phyloP scores from a whole-genome alignment of 2,329 filamentous ascomycete species.

The Scedosporium boydii region DNA sequence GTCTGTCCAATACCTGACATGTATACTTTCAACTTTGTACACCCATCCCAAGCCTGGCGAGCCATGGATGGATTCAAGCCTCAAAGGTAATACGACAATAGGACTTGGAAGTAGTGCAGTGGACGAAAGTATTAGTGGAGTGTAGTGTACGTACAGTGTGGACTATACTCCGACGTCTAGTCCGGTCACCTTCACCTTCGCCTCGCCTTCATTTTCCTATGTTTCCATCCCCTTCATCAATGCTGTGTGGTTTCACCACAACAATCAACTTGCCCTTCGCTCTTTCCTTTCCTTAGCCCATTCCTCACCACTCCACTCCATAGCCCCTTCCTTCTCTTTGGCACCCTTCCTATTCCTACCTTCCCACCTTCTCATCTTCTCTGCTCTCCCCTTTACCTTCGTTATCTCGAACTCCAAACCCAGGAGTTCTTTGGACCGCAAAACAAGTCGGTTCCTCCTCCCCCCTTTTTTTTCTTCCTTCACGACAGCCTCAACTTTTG shows the following conservation, averaged over 20 bases:
- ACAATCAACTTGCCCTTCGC: slow-evolving; percentile 1
- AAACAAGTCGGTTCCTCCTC: neutral
- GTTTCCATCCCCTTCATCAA: neutral
- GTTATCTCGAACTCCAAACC: neutral
- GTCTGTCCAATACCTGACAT: too few species aligned
- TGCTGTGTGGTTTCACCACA: slow-evolving; percentile 1
- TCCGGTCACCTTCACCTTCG: neutral
- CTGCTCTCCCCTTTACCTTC: neutral
- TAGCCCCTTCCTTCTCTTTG: slow-evolving; percentile 1
- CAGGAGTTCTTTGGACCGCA: neutral
- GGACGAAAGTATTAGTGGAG: neutral
- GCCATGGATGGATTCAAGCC: too few species aligned
- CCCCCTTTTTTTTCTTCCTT: neutral
- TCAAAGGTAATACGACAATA: too few species aligned
- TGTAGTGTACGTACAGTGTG: neutral
- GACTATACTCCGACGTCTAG: neutral
- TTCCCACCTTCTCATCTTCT: neutral
- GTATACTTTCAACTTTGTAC: neutral
- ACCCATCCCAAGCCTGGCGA: too few species aligned
- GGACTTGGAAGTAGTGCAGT: too few species aligned
- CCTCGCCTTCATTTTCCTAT: too few species aligned
- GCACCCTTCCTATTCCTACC: neutral
- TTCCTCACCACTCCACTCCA: neutral
- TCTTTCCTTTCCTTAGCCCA: slow-evolving; percentile 1
- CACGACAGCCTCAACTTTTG: neutral